Conservation (phyloP, 805 yeast genomes). For the Myxozyma mucilagina region DNA sequence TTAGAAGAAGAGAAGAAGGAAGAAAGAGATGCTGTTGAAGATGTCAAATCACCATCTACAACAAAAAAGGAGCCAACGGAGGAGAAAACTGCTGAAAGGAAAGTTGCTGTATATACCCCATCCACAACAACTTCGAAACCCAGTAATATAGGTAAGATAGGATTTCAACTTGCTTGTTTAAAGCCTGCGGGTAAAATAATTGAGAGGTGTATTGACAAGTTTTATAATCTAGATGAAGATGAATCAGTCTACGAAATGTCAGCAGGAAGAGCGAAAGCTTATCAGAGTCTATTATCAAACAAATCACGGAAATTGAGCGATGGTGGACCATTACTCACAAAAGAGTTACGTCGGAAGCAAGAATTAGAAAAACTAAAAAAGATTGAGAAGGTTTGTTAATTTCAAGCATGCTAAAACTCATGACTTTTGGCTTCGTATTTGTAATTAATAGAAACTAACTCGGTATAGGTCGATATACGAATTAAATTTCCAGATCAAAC, state of each 20-base stretch:
- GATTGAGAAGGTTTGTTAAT: slow-evolving; percentile 20
- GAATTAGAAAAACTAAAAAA: slow-evolving; percentile 35
- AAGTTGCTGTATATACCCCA: slow-evolving; percentile 13
- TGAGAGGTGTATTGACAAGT: not conserved
- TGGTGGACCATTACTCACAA: slow-evolving; percentile 47
- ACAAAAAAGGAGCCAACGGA: not conserved
- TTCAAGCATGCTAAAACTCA: not conserved
- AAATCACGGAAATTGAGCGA: slow-evolving; percentile 31
- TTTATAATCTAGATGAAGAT: slow-evolving; percentile 21
- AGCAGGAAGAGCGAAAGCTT: slow-evolving; percentile 29
- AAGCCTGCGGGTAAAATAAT: no score
- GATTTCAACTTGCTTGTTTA: no score
- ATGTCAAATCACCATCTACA: not conserved
- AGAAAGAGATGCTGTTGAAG: not conserved
- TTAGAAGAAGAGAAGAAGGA: no score
- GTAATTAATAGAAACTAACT: not conserved
- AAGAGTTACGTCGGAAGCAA: slow-evolving; percentile 43
- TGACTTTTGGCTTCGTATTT: not conserved
- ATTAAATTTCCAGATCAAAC: slow-evolving; percentile 60
- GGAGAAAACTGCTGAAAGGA: slow-evolving; percentile 3
- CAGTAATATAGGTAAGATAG: no score
- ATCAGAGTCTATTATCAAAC: slow-evolving; percentile 30
- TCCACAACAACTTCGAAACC: not conserved
- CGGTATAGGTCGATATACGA: slow-evolving; percentile 47
- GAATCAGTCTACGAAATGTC: slow-evolving; percentile 33